A percentile compares a stretch with the other conserved stretches of the same genome.
phyloP scores from a whole-genome alignment of 1,284 basidiomycete species.

The Pholiota adiposa region DNA sequence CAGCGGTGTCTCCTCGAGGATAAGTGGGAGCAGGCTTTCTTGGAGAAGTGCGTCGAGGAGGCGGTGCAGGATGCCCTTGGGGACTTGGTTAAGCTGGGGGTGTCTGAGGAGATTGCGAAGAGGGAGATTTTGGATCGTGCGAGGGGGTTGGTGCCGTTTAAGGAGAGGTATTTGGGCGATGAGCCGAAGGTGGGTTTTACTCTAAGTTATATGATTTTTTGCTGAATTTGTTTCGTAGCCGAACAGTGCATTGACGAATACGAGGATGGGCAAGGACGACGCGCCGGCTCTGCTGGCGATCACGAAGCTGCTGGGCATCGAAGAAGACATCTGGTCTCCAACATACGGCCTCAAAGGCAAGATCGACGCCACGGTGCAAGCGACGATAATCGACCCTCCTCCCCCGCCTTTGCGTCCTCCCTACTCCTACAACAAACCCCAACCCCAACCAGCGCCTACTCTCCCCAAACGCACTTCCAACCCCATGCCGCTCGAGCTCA shows the following conservation, averaged over 20 bases:
- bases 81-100: conserved; percentile 66
- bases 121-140: conserved; percentile 66
- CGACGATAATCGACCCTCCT: conserved; percentile 54
- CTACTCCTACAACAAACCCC: neutral
- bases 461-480: conserved; percentile 34
- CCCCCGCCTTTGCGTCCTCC: conserved; percentile 8
- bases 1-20: conserved; percentile 71
- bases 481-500: conserved; percentile 91
- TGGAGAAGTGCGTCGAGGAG: conserved; percentile 61
- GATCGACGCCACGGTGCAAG: conserved; percentile 88
- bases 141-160: conserved; percentile 66
- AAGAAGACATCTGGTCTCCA: conserved; percentile 98
- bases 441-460: conserved; percentile 8
- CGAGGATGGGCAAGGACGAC: conserved; percentile 52
- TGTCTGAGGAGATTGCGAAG: conserved; percentile 64
- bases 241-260: conserved; percentile 68
- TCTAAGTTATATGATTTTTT: neutral
- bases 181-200: conserved; percentile 56
- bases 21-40: conserved; percentile 63
- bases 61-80: conserved; percentile 55
- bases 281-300: conserved; percentile 69
- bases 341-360: conserved; percentile 96
- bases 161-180: conserved; percentile 62
- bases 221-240: conserved; percentile 42
- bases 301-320: conserved; percentile 79